Conservation (phyloP, 495 filamentous ascomycete species). For the Bombardia bombarda region DNA sequence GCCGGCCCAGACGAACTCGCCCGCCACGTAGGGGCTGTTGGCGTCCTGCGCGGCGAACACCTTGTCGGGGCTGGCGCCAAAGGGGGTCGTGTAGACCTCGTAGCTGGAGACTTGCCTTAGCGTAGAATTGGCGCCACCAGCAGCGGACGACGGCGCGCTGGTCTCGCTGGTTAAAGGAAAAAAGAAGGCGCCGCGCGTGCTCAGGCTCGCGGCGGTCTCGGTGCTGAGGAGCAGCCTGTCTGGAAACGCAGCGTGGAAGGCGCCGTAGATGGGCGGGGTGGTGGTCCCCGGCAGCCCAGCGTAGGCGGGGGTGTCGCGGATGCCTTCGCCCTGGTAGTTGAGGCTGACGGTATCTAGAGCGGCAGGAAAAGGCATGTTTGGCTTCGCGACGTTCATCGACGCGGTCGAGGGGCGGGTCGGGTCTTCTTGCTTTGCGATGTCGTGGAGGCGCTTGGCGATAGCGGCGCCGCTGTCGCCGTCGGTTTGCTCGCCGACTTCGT, state of each 20-base stretch:
- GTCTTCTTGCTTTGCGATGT: conserved; percentile 34
- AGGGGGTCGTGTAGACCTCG: conserved; percentile 35
- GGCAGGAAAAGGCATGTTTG: conserved; percentile 20
- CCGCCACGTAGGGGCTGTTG: conserved; percentile 29
- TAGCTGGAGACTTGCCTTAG: conserved; percentile 34
- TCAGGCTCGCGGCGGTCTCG: conserved; percentile 34
- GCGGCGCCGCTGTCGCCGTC: conserved; percentile 14
- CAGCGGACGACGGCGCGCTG: conserved; percentile 16
- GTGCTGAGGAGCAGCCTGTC: conserved; percentile 35
- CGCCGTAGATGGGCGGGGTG: not conserved
- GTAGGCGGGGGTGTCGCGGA: conserved; percentile 12
- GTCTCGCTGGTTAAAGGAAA: conserved; percentile 37
- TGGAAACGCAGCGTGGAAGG: conserved; percentile 34
- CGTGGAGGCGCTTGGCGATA: conserved; percentile 20
- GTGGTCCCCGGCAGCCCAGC: not conserved
- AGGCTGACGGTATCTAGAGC: conserved; percentile 35
- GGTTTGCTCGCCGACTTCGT: conserved; percentile 38
- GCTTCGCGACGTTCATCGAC: conserved; percentile 29
- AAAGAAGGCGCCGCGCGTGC: conserved; percentile 40
- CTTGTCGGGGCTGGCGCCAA: conserved; percentile 38
- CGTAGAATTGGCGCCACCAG: conserved; percentile 17
- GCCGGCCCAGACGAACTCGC: conserved; percentile 46
- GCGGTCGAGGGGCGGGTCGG: conserved; percentile 29
- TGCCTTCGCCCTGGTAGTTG: conserved; percentile 45
- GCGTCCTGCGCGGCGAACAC: conserved; percentile 38